Percentiles rank a stretch among this genome's conserved stretches.
Conservation (phyloP, 2,329 filamentous ascomycete genomes). For the Berkeleyomyces basicola region DNA sequence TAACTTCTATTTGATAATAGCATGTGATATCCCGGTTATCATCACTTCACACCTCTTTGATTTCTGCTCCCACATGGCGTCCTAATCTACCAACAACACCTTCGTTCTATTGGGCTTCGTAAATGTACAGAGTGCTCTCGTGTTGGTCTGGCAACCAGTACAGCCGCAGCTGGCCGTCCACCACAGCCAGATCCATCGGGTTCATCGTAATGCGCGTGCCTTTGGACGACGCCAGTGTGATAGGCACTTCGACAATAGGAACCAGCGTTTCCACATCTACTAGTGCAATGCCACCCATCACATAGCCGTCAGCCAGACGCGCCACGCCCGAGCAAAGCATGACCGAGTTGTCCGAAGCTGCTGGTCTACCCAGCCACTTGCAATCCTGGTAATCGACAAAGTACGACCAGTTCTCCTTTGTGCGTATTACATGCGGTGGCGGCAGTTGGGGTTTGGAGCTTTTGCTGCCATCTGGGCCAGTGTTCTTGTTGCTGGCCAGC, state of each 20-base stretch:
- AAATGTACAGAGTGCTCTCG: slow-evolving; percentile 30
- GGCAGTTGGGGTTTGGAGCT: not conserved
- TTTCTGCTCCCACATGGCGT: not conserved
- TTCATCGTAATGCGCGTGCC: slow-evolving; percentile 30
- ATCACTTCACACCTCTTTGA: not conserved
- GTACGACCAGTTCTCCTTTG: slow-evolving; percentile 25
- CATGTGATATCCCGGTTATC: not conserved
- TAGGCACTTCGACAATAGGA: slow-evolving; percentile 29
- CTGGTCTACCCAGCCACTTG: slow-evolving; percentile 30
- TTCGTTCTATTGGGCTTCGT: slow-evolving; percentile 22
- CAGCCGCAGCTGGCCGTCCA: slow-evolving; percentile 27
- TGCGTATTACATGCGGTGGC: slow-evolving; percentile 12
- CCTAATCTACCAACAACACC: not conserved
- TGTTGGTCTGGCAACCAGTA: slow-evolving; percentile 32
- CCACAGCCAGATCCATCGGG: slow-evolving; percentile 29
- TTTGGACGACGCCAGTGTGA: slow-evolving; percentile 24
- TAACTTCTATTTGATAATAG: not conserved
- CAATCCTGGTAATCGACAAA: slow-evolving; percentile 36
- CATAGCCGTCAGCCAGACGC: slow-evolving; percentile 17
- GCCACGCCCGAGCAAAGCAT: slow-evolving; percentile 33
- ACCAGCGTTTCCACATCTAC: slow-evolving; percentile 29
- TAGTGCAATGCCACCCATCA: slow-evolving; percentile 30
- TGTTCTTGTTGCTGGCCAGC: slow-evolving; percentile 14
- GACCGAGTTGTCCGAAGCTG: slow-evolving; percentile 22
- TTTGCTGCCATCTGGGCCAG: not conserved